Evolutionary conservation across 2,329 filamentous ascomycete species (phyloP), one percentile per base, ranked within the genome.

Genomic region (Davidsoniella virescens): DNA sequence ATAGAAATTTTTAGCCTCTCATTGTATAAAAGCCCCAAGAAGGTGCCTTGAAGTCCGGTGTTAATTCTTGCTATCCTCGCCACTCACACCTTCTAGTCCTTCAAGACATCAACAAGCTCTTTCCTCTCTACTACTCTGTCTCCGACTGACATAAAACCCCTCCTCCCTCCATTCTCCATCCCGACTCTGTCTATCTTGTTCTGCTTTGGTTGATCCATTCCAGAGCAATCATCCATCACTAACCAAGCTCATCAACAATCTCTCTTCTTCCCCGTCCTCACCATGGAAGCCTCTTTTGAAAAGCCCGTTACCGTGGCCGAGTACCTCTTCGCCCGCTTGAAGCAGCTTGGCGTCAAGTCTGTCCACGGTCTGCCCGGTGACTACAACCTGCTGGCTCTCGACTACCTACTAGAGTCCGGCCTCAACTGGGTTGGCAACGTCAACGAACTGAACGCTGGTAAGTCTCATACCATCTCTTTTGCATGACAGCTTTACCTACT

Each of bases 391-490:
- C 70, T 76, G 14, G 71, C 79, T 7, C 69, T 85, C 20, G 82
- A 85, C 62, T 82, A 81, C 61, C 64, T 85, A 41, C 67, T 72
- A 20, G 68, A 72, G 36, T 67, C 67, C 44, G 73, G 70, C 5
- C 64, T 85, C 37, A 70, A 71, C 57, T 83, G 79, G 79, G 75
- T 82, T 39, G 76, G 76, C 52, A 84, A 79, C 60, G 76, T 77
- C 56, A 85, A 85, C 59, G 82, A 85, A 62, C 71, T 85, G 52
- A 85, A 85, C 60, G 81, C 81, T 43, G 77, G 78, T 78, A 59
- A 63, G 69, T 61, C n/a, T 57, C 16, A 58, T 17, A 56, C 58
- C 43, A 5, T 36, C 8, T 49, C 23, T 44, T 14, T 23, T 49
- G 17, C 23, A 43, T n/a, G 41, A 25, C 39, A 8, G n/a, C 29